Conservation (phyloP, 257 asterid genomes). For the Solanum chiquidenum region DNA sequence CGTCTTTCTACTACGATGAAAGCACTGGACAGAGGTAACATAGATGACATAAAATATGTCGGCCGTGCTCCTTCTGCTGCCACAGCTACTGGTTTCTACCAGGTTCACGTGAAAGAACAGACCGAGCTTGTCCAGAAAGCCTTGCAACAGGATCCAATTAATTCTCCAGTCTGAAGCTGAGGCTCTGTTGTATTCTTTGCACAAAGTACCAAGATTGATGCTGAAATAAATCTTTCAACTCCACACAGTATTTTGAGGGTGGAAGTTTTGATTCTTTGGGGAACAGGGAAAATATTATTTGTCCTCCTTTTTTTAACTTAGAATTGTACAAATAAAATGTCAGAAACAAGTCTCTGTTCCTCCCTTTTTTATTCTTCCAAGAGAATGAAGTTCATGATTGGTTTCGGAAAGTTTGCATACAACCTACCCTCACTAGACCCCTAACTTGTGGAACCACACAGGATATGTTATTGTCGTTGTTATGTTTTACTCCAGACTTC, state of each 20-base stretch:
- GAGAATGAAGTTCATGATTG: background rate
- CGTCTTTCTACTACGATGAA: conserved; percentile 81
- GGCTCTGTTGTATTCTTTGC: background rate
- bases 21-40: conserved; percentile 52
- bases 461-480: background rate
- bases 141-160: conserved; percentile 55
- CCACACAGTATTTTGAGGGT: background rate
- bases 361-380: background rate
- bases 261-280: background rate
- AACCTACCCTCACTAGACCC: background rate
- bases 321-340: background rate
- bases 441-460: background rate
- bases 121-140: conserved; percentile 60
- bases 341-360: background rate
- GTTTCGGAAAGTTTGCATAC: background rate
- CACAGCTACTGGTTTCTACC: conserved; percentile 81
- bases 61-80: conserved; percentile 96
- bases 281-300: background rate
- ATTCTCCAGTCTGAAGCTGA: background rate
- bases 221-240: background rate
- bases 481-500: background rate
- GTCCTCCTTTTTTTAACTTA: background rate
- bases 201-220: background rate
- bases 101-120: conserved; percentile 67
- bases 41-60: conserved; percentile 60